Conservation (phyloP, 108 stramenopile genomes). For the Nitzschia sp. region DNA sequence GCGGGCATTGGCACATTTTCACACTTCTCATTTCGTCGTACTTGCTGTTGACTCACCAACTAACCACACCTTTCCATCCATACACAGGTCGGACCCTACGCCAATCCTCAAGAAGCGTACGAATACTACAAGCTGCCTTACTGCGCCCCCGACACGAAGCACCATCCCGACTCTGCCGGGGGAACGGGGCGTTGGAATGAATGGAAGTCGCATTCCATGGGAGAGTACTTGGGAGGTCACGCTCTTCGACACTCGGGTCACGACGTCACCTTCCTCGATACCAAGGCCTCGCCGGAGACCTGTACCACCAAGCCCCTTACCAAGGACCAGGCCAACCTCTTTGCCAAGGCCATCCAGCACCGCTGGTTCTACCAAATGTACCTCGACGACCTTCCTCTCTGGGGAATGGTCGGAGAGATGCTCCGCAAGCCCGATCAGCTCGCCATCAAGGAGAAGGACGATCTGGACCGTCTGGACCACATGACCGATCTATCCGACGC, state of each 20-base stretch:
- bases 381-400: conserved; percentile 94
- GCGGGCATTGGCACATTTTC: too few species aligned
- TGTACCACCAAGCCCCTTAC: conserved; percentile 74
- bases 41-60: too few species aligned
- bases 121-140: conserved; percentile 96
- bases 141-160: conserved; percentile 91
- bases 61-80: too few species aligned
- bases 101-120: conserved; percentile 98
- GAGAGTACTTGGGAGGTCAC: conserved; percentile 78
- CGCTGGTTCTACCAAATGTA: conserved; percentile 98
- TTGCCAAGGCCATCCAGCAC: conserved; percentile 75
- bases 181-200: conserved; percentile 81
- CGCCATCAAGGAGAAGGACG: conserved; percentile 49
- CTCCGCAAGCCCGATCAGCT: conserved; percentile 53
- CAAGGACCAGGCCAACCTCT: conserved; percentile 48
- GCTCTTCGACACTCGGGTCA: conserved; percentile 84
- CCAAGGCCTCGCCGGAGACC: conserved; percentile 51
- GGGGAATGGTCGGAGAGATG: conserved; percentile 97
- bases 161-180: conserved; percentile 63
- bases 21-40: too few species aligned
- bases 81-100: conserved; percentile 97
- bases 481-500: conserved; percentile 49
- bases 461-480: conserved; percentile 67
- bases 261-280: conserved; percentile 64
- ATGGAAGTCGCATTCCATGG: conserved; percentile 75